A percentile compares a stretch with the other conserved stretches of the same genome.
Conservation (phyloP, 805 yeast species). For the Alloascoidea hylecoeti region DNA sequence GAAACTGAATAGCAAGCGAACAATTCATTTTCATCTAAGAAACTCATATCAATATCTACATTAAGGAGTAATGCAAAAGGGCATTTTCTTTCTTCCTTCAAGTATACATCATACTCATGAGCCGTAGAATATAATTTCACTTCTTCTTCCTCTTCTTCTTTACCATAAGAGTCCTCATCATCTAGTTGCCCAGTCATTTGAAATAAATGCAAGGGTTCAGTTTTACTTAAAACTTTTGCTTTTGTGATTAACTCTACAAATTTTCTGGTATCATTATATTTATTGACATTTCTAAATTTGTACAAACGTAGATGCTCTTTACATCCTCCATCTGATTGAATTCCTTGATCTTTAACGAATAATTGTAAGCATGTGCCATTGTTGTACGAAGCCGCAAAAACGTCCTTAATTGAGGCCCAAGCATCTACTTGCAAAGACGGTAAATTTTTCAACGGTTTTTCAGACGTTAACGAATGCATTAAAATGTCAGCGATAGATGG, state of each 20-base stretch:
- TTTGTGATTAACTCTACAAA: slow-evolving; percentile 48
- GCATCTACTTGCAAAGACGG: slow-evolving; percentile 57
- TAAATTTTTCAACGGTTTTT: slow-evolving; percentile 53
- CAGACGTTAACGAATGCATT: slow-evolving; percentile 85
- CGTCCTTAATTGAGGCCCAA: slow-evolving; percentile 50
- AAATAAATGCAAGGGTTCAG: slow-evolving; percentile 80
- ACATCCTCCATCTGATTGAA: slow-evolving; percentile 5
- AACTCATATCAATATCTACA: slow-evolving; percentile 22
- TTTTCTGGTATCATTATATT: slow-evolving; percentile 18
- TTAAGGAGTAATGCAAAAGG: slow-evolving; percentile 58
- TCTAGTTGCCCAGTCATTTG: slow-evolving; percentile 24
- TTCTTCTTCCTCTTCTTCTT: slow-evolving; percentile 18
- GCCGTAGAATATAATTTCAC: slow-evolving; percentile 49
- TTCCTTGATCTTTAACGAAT: slow-evolving; percentile 13
- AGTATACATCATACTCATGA: slow-evolving; percentile 41
- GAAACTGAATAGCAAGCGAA: slow-evolving; percentile 34
- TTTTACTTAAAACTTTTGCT: slow-evolving; percentile 61
- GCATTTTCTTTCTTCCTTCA: slow-evolving; percentile 40
- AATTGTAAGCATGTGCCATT: slow-evolving; percentile 16
- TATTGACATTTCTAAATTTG: slow-evolving; percentile 13
- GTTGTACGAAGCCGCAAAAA: slow-evolving; percentile 32
- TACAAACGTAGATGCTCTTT: slow-evolving; percentile 9
- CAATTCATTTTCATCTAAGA: slow-evolving; percentile 23
- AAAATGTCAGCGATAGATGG: slow-evolving; percentile 67
- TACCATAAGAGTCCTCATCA: slow-evolving; percentile 19